phyloP scores from a whole-genome alignment of 768 basidiomycete species.

The Mycena floridula region DNA sequence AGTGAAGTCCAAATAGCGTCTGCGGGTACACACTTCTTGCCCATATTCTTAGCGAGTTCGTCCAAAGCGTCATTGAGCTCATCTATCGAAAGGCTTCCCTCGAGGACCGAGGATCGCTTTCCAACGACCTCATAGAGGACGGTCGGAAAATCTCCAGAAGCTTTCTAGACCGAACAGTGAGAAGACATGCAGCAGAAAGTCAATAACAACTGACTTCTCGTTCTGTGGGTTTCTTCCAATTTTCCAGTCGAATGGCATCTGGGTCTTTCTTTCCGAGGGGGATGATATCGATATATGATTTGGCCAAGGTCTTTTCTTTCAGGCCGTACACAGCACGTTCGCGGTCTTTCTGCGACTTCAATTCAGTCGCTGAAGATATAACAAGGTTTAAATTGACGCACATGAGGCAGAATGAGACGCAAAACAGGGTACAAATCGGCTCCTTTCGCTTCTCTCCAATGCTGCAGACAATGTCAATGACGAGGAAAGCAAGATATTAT shows the following conservation, averaged over 20 bases:
- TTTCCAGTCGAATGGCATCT: slow-evolving; percentile 74
- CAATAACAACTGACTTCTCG: slow-evolving; percentile 41
- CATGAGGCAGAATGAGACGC: slow-evolving; percentile 87
- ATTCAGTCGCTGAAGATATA: neutral
- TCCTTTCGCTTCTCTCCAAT: slow-evolving; percentile 85
- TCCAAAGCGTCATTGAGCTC: slow-evolving; percentile 81
- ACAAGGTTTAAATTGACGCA: slow-evolving; percentile 10
- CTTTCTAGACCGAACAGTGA: slow-evolving; percentile 40
- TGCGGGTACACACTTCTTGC: slow-evolving; percentile 57
- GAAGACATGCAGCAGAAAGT: too few species aligned
- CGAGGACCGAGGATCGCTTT: slow-evolving; percentile 75
- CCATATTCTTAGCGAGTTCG: slow-evolving; percentile 62
- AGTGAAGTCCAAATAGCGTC: too few species aligned
- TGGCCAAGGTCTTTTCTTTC: slow-evolving; percentile 93
- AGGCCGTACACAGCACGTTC: slow-evolving; percentile 90
- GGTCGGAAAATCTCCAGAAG: slow-evolving; percentile 83
- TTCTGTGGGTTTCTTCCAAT: slow-evolving; percentile 86
- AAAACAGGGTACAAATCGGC: slow-evolving; percentile 86
- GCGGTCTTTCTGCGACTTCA: slow-evolving; percentile 95
- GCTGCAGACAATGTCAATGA: slow-evolving; percentile 34
- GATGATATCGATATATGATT: slow-evolving; percentile 86
- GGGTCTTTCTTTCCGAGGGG: slow-evolving; percentile 75
- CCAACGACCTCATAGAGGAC: slow-evolving; percentile 84
- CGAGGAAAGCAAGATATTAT: neutral
- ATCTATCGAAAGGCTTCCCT: slow-evolving; percentile 72